Base-by-base conservation (phyloP, 2,329 filamentous ascomycete species). In the Colletotrichum ledebouriae region DNA sequence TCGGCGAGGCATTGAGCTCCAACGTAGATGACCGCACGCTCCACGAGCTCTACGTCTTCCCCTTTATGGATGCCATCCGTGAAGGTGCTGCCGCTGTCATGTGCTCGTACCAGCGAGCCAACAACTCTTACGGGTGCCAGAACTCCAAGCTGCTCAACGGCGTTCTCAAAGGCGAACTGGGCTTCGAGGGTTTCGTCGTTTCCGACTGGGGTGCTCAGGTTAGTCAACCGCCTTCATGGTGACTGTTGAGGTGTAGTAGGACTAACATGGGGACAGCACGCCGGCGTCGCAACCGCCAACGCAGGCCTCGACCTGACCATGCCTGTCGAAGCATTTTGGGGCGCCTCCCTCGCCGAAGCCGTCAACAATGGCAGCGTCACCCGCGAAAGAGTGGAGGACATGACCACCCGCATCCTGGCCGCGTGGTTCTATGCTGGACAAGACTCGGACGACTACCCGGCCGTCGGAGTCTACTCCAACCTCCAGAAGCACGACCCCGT, bases 301-400 rank as follows among this genome's bases (percentile, higher is more conserved):
- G 87, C 87, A 17, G 93, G 93, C 25, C 77, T 95, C 67, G 92
- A 95, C 76, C 93, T 94, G 91, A 89, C 89, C 1, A 95, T 95
- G 92, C 92, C 92, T 0, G 92, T 93, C 67, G 88, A 82, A 58
- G 82, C 86, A 71, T 88, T 78, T 73, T 87, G 87, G 75, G 93
- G 93, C 0, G 77, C 85, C 1, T 84, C 81, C 47, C 76, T 87
- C 3, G 81, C 85, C 34, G 89, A 87, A 86, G 87, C 87, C 0
- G 76, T 82, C 12, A 80, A 81, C 68, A 86, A 84, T 70, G 87
- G 87, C 37, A 83, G 85, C 55, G 83, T 93, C 4, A 80, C 86
- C 6, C 78, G 86, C 71, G 84, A 83, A 67, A 84, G 90, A 15
- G 80, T 93, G n/a, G 88, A 92, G 72, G 90, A 93, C 76, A 91